phyloP scores from a whole-genome alignment of 345 rosid genomes.

The Eucalyptus marginata region DNA sequence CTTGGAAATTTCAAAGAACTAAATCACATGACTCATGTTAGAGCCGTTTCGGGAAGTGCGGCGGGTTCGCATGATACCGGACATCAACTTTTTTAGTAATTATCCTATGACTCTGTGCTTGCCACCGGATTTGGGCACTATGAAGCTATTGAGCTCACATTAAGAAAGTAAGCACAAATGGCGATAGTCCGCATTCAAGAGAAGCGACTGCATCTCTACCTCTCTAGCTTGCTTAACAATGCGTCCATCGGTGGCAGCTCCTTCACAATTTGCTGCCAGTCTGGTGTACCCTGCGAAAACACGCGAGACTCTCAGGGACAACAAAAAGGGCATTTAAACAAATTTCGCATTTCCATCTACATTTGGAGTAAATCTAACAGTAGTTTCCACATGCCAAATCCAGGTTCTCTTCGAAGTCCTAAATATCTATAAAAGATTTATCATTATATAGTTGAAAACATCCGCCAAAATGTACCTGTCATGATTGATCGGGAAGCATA shows the following conservation, averaged over 20 bases:
- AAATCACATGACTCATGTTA: neutral
- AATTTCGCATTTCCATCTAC: neutral
- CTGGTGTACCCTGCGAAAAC: conserved; percentile 71
- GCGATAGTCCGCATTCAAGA: neutral
- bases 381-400: neutral
- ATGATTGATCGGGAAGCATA: neutral
- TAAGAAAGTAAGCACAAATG: neutral
- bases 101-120: neutral
- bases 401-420: neutral
- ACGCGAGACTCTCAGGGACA: neutral
- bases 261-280: conserved; percentile 66
- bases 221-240: conserved; percentile 76
- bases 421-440: neutral
- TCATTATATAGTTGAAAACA: neutral
- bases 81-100: neutral
- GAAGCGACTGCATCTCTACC: conserved; percentile 24
- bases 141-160: neutral
- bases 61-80: neutral
- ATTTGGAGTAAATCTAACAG: neutral
- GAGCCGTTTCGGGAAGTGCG: neutral
- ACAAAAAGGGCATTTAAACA: neutral
- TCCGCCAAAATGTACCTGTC: neutral
- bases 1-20: neutral
- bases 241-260: conserved; percentile 83
- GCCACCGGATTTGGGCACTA: neutral